Base-by-base conservation (phyloP, 805 yeast genomes). In the Sugiyamaella boreocaroliniensis region DNA sequence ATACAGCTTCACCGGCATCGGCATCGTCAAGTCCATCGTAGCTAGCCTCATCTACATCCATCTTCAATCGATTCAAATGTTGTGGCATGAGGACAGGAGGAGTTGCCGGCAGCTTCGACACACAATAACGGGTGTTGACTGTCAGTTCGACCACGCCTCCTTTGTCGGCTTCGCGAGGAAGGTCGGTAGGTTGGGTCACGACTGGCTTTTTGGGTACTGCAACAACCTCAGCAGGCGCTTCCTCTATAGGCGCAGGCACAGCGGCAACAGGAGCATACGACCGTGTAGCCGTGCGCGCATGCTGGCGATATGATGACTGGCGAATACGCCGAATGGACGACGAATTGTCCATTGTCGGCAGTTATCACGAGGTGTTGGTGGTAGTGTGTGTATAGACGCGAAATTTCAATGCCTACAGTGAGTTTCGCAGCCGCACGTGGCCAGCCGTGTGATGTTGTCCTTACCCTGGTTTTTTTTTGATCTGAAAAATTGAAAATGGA, bases 121-220 rank as follows among this genome's bases (percentile, higher is more conserved):
- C 82, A 51, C 79, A 75, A 63, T 81, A 85, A 52, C 79, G 73
- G 47, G 76, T 73, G 59, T 76, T 82, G 58, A 78, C 75, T 6
- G 87, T 80, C 57, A 83, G 70, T 61, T 82, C 88, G 10, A 67
- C 58, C 7, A 69, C 64, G 5, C 65, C 64, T 15, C 59, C 60
- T 14, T 50, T 43, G 37, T 32, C 37, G 4, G 37, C n/a, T 32
- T 32, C 37, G 11, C 37, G 37, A 9, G 37, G 37, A 32, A 32
- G 12, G 37, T 32, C n/a, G 37, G n/a, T 32, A 32, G 37, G 37
- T 14, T 4, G n/a, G 3, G 37, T 4, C n/a, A 32, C n/a, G 4
- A 32, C 37, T 10, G 37, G 37, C 37, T 32, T 32, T 32, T 9
- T 32, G 37, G 37, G 37, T 10, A 4, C 37, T 32, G 11, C 37